Percentiles rank a stretch among this genome's conserved stretches.
These are phyloP conservation scores for Lanmaoa pseudosensibilis DNA, from an alignment of 768 basidiomycete genomes.

Conservation along the genomic window DNA sequence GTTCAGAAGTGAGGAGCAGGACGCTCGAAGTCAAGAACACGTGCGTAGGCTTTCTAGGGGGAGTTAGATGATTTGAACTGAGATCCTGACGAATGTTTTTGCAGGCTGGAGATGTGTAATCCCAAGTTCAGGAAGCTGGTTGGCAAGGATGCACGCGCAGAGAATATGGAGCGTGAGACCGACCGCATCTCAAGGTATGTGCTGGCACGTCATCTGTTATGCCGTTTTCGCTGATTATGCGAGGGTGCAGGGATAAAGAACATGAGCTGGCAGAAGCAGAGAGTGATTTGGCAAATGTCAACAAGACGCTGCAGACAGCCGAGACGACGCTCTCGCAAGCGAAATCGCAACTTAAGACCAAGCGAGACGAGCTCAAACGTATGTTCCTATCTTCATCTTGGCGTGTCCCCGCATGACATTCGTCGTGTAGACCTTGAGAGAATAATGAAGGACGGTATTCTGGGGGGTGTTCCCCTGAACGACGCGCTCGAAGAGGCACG, in stretches of 20 bases:
- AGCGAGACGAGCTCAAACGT: conserved; percentile 67
- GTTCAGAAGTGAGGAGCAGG: conserved; percentile 65
- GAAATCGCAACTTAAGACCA: conserved; percentile 59
- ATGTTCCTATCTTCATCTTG: not conserved
- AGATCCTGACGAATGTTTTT: conserved; percentile 6
- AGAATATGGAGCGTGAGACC: conserved; percentile 74
- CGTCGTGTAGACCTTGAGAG: conserved; percentile 39
- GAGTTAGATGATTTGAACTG: not conserved
- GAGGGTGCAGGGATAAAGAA: conserved; percentile 65
- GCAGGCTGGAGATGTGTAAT: conserved; percentile 63
- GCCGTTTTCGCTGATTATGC: not conserved
- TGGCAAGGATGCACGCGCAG: conserved; percentile 56
- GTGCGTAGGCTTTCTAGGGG: conserved; percentile 43
- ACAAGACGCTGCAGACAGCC: conserved; percentile 58
- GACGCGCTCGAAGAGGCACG: conserved; percentile 46
- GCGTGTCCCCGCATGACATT: not conserved
- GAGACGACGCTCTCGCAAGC: conserved; percentile 62
- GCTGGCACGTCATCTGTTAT: too few species aligned
- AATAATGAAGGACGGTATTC: conserved; percentile 40
- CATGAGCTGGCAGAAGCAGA: conserved; percentile 46
- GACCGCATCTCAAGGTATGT: conserved; percentile 59
- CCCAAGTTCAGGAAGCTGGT: conserved; percentile 64
- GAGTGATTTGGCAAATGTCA: conserved; percentile 40
- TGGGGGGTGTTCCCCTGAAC: conserved; percentile 43
- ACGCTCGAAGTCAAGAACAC: conserved; percentile 62